Conservation (phyloP, 805 yeast species). For the Sugiyamaella chiloensis region DNA sequence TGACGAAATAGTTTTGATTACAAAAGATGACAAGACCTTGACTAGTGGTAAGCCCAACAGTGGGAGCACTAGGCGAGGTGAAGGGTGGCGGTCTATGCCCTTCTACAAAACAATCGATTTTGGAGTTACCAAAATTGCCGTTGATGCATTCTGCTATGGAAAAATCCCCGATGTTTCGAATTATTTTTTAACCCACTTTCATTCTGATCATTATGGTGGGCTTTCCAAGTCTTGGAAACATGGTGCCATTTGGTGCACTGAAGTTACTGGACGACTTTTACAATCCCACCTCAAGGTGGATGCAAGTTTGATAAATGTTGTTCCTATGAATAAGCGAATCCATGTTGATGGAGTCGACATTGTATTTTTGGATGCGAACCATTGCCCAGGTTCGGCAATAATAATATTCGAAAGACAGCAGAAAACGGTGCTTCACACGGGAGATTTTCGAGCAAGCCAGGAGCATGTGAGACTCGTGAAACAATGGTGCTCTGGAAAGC, state of each 20-base stretch:
- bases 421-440: slow-evolving; percentile 70
- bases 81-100: slow-evolving; percentile 26
- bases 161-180: slow-evolving; percentile 30
- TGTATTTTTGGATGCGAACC: slow-evolving; percentile 78
- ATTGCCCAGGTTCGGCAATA: slow-evolving; percentile 93
- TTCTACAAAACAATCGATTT: slow-evolving; percentile 34
- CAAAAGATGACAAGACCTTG: too few species aligned
- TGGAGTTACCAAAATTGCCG: slow-evolving; percentile 31
- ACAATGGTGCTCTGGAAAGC: slow-evolving; percentile 23
- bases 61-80: too few species aligned
- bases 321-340: slow-evolving; percentile 44
- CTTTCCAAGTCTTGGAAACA: slow-evolving; percentile 71
- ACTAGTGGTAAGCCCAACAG: too few species aligned
- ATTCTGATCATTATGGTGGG: slow-evolving; percentile 93
- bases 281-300: slow-evolving; percentile 53
- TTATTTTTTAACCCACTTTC: slow-evolving; percentile 62
- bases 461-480: slow-evolving; percentile 45
- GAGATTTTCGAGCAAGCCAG: slow-evolving; percentile 79
- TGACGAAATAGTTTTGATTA: too few species aligned
- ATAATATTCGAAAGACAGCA: slow-evolving; percentile 49
- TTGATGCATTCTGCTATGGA: slow-evolving; percentile 39
- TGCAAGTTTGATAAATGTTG: slow-evolving; percentile 38
- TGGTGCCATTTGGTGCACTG: slow-evolving; percentile 70
- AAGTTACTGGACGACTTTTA: slow-evolving; percentile 61
- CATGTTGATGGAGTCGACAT: slow-evolving; percentile 49